Conservation (phyloP, 345 rosid species). For the Adansonia digitata region DNA sequence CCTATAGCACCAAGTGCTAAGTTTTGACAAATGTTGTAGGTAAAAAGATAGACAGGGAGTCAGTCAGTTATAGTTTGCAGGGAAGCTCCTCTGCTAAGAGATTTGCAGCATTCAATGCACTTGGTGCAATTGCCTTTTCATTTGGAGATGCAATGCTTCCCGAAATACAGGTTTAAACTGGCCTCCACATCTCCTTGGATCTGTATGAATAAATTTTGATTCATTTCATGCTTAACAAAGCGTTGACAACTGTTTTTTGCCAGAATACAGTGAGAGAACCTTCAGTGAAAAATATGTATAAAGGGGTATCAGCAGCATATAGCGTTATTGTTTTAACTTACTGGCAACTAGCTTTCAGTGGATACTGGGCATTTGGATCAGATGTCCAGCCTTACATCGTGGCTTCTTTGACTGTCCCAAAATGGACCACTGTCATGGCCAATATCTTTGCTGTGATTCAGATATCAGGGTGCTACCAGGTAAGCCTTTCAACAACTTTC, state of each 20-base stretch:
- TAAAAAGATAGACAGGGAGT: conserved; percentile 29
- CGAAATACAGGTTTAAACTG: conserved; percentile 35
- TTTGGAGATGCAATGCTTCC: conserved; percentile 63
- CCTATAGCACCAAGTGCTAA: not conserved
- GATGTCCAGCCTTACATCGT: conserved; percentile 43
- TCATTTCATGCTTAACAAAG: not conserved
- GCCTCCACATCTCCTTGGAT: not conserved
- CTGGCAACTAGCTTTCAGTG: conserved; percentile 48
- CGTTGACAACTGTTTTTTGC: not conserved
- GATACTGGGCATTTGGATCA: conserved; percentile 55
- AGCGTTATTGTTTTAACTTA: conserved; percentile 31
- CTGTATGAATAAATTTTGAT: not conserved
- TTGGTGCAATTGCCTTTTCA: conserved; percentile 50
- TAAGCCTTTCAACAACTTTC: not conserved
- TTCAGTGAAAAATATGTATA: conserved; percentile 40
- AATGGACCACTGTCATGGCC: conserved; percentile 53
- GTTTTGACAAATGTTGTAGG: conserved; percentile 24
- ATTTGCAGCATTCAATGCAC: conserved; percentile 50
- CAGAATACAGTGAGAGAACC: conserved; percentile 45
- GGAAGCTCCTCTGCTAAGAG: conserved; percentile 38
- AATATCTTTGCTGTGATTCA: conserved; percentile 46
- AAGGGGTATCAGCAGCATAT: conserved; percentile 50
- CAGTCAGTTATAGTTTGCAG: conserved; percentile 32
- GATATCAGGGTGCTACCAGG: conserved; percentile 60
- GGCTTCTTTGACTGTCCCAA: conserved; percentile 38